Evolutionary conservation across 2,329 filamentous ascomycete genomes (phyloP).

Genomic region (Dothistroma septosporum): DNA sequence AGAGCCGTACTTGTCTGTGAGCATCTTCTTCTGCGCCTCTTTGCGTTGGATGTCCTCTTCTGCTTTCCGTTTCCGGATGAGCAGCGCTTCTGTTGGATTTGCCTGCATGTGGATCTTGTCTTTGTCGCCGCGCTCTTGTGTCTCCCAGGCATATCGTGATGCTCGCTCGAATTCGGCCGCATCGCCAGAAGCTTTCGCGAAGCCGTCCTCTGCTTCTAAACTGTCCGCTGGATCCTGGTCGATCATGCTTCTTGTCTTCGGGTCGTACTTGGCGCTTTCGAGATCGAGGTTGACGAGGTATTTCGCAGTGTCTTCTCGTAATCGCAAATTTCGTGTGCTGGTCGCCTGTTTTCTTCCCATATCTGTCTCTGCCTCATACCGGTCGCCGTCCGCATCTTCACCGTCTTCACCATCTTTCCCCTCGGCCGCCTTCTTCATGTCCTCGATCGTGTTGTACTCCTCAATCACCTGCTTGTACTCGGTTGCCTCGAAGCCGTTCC

Average conservation of each 20-base stretch:
- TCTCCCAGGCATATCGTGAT: slow-evolving; percentile 90
- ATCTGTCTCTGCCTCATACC: slow-evolving; percentile 90
- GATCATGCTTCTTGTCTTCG: slow-evolving; percentile 80
- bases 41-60: slow-evolving; percentile 69
- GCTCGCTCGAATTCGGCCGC: slow-evolving; percentile 89
- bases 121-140: slow-evolving; percentile 75
- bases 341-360: slow-evolving; percentile 94
- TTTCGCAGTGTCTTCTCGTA: slow-evolving; percentile 95
- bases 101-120: slow-evolving; percentile 87
- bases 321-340: slow-evolving; percentile 80
- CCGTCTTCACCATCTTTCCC: slow-evolving; percentile 39
- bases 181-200: slow-evolving; percentile 82
- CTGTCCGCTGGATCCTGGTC: slow-evolving; percentile 62
- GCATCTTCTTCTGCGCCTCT: slow-evolving; percentile 61
- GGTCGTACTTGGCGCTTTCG: slow-evolving; percentile 96
- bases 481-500: slow-evolving; percentile 93
- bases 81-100: slow-evolving; percentile 89
- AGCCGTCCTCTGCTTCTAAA: slow-evolving; percentile 87
- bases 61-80: slow-evolving; percentile 72
- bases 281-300: slow-evolving; percentile 92
- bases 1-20: slow-evolving; percentile 79
- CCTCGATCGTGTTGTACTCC: slow-evolving; percentile 82
- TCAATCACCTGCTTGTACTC: slow-evolving; percentile 86
- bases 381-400: slow-evolving; percentile 53
- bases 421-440: slow-evolving; percentile 52